Conservation (phyloP, 164 flowering plant species). For the Aristolochia fimbriata region DNA sequence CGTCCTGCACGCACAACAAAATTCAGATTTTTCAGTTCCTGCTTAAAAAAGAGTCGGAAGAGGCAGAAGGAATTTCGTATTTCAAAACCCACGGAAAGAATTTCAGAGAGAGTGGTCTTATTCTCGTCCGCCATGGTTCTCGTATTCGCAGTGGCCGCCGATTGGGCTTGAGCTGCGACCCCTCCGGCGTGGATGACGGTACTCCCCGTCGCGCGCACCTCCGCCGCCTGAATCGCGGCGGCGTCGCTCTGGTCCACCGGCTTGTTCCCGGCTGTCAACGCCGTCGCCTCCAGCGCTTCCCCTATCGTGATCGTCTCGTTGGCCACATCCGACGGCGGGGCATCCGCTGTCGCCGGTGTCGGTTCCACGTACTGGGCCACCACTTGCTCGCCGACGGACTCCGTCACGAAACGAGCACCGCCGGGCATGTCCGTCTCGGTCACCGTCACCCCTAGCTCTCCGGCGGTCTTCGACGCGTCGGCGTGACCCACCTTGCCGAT, state of each 20-base stretch:
- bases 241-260: conserved; percentile 53
- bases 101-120: conserved; percentile 45
- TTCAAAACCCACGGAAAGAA: conserved; percentile 26
- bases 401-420: conserved; percentile 1
- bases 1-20: conserved; percentile 19
- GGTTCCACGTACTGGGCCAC: neutral
- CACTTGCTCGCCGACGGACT: conserved; percentile 3
- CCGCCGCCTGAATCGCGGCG: conserved; percentile 62
- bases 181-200: conserved; percentile 39
- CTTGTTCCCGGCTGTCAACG: conserved; percentile 43
- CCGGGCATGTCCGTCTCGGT: conserved; percentile 2
- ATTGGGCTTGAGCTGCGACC: conserved; percentile 48
- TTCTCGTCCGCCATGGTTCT: conserved; percentile 12
- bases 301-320: conserved; percentile 41
- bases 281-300: conserved; percentile 63
- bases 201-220: conserved; percentile 49
- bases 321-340: neutral
- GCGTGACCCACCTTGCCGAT: conserved; percentile 37
- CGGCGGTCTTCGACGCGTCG: conserved; percentile 20
- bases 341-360: too few species aligned
- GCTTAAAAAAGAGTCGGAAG: too few species aligned
- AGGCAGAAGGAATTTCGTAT: neutral
- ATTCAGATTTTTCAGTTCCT: too few species aligned
- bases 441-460: conserved; percentile 5
- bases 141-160: conserved; percentile 46